Evolutionary conservation across 106 monocot species (phyloP).

Genomic region (Dendrobium catenatum): DNA sequence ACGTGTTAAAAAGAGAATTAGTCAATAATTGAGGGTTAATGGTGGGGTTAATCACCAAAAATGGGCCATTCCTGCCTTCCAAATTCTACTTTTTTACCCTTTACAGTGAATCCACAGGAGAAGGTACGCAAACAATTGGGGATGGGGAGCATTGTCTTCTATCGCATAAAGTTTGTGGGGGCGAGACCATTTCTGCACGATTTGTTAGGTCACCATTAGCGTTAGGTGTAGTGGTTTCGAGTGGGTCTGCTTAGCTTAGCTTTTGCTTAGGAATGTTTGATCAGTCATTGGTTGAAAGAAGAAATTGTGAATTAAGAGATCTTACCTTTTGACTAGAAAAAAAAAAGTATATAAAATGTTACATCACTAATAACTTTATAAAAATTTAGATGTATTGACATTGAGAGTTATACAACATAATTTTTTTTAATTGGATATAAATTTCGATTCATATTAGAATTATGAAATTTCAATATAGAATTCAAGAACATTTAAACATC

Average conservation of each 20-base stretch:
- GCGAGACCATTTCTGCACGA: not conserved
- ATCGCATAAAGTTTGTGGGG: not conserved
- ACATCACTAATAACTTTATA: too few relatives aligned
- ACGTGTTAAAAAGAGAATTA: not conserved
- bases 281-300: not conserved
- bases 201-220: not conserved
- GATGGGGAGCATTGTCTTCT: not conserved
- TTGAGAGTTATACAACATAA: too few relatives aligned
- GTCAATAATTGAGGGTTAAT: not conserved
- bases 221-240: slow-evolving; percentile 1
- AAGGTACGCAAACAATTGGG: not conserved
- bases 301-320: too few relatives aligned
- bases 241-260: not conserved
- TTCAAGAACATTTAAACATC: too few relatives aligned
- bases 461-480: too few relatives aligned
- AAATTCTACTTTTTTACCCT: not conserved
- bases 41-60: not conserved
- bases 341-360: too few relatives aligned
- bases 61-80: not conserved
- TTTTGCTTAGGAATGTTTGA: not conserved
- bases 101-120: too few relatives aligned
- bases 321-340: too few relatives aligned
- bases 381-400: too few relatives aligned
- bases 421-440: too few relatives aligned
- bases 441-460: too few relatives aligned